Base-by-base conservation (phyloP, 2,329 filamentous ascomycete species). In the Pseudogymnoascus sp. region DNA sequence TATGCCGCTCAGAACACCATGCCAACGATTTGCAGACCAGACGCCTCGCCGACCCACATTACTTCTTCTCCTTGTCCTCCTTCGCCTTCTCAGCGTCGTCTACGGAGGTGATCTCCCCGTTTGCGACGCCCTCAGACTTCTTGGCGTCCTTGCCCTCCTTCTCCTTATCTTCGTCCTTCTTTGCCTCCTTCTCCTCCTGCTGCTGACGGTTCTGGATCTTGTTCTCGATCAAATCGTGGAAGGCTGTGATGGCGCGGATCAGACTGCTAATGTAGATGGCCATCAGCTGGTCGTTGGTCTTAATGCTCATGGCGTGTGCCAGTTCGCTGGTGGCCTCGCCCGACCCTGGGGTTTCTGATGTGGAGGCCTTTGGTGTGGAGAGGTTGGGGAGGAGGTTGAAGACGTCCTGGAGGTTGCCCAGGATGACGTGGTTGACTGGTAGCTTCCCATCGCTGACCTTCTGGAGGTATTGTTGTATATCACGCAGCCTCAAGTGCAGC, bases 241-340 rank as follows among this genome's bases (percentile, higher is more conserved):
- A 99, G 6, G 94, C 94, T 10, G 94, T 97, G 72, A 99, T 99
- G 62, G 94, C 94, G 65, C 94, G 85, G 77, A 99, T 97, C 79
- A 97, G 79, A 79, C 90, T 96, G 78, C 90, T 96, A 61, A 99
- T 82, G 77, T 99, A 99, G 74, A 99, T 97, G 60, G 92, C 87
- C 90, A 99, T 97, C 67, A 99, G 84, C 79, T 99, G 94, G 75
- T 99, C 94, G 73, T 99, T 99, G 63, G 93, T 97, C 85, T 99
- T 99, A 79, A 96, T 86, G 77, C 91, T 96, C 92, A 99, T 96
- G 36, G 94, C 92, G 65, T 94, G 85, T n/a, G 92, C 88, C 61
- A 99, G 82, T 75, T 97, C 94, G 72, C 88, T 87, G 70, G 92
- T 91, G 33, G 78, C 74, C 39, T 79, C 76, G 39, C 65, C 60